Conservation (phyloP, 2,329 filamentous ascomycete species). For the Rachicladosporium sp. region DNA sequence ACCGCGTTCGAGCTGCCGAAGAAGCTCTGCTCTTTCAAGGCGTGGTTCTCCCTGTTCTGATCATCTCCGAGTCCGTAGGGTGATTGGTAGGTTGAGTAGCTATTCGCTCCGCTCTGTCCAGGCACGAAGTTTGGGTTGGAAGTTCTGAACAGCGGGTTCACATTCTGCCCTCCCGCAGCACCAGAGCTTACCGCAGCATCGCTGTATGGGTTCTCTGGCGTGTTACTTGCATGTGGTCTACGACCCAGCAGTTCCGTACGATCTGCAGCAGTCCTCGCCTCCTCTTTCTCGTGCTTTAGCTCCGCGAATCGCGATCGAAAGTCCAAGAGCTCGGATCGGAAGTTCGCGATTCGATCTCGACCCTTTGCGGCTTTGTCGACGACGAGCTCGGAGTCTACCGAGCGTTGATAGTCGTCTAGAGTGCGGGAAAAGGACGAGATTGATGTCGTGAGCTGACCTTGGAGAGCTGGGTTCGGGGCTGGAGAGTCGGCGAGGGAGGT, state of each 20-base stretch:
- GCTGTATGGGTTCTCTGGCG: constrained; percentile 88
- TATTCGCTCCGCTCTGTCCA: constrained; percentile 23
- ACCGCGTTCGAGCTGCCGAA: constrained; percentile 69
- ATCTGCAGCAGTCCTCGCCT: constrained; percentile 35
- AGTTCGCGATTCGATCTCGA: constrained; percentile 70
- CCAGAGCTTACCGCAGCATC: constrained; percentile 33
- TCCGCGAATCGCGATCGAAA: constrained; percentile 67
- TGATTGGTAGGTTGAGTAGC: constrained; percentile 26
- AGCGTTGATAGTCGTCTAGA: constrained; percentile 78
- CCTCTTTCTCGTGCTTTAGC: constrained; percentile 66
- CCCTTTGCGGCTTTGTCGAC: constrained; percentile 87
- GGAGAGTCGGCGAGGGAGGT: constrained; percentile 47
- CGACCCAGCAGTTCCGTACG: constrained; percentile 74
- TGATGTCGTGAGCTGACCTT: constrained; percentile 63
- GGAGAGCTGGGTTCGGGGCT: constrained; percentile 25
- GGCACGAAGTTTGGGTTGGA: constrained; percentile 24
- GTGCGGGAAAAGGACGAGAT: constrained; percentile 76
- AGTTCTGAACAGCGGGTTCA: constrained; percentile 25
- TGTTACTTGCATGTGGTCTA: constrained; percentile 59
- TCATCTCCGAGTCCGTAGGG: constrained; percentile 23
- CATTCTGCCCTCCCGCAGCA: constrained; percentile 15
- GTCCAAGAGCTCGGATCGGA: constrained; percentile 68
- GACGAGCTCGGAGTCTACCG: constrained; percentile 80
- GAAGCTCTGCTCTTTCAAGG: constrained; percentile 80
- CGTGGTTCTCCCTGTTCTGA: constrained; percentile 56